Percentiles rank a stretch among this genome's conserved stretches.
These are phyloP conservation scores for Durio zibethinus DNA, from an alignment of 345 rosid genomes.

Conservation along the genomic window DNA sequence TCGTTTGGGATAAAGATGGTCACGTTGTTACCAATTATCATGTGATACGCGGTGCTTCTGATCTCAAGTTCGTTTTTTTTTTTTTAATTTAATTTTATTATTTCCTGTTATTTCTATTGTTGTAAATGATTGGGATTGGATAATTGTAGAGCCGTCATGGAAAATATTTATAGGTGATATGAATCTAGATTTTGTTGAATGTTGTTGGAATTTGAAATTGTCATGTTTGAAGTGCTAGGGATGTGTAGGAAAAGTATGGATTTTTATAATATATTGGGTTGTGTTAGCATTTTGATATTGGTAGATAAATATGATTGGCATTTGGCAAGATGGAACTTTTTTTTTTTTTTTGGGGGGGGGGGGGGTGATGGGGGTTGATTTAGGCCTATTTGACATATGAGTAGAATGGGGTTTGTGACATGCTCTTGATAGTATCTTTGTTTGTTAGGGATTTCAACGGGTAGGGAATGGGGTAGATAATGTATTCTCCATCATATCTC, in stretches of 20 bases:
- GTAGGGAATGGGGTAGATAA: too few species aligned
- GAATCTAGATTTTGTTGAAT: neutral
- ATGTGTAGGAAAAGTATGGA: neutral
- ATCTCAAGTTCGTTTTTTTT: slow-evolving; percentile 60
- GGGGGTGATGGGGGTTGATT: neutral
- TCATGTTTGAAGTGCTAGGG: neutral
- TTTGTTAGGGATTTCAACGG: neutral
- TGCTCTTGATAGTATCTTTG: neutral
- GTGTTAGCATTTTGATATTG: neutral
- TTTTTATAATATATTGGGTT: neutral
- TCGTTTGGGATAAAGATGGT: slow-evolving; percentile 86
- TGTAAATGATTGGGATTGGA: neutral
- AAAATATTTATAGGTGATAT: neutral
- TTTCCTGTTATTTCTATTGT: neutral
- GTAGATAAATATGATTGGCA: neutral
- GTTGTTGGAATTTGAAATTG: neutral
- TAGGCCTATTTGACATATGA: neutral
- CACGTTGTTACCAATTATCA: slow-evolving; percentile 92
- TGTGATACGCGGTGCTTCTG: slow-evolving; percentile 97
- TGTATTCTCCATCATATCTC: too few species aligned
- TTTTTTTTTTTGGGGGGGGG: too few species aligned
- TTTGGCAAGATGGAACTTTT: neutral
- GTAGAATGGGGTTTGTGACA: neutral
- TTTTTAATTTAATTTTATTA: neutral
- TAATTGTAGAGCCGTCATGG: neutral